Evolutionary conservation across 179 eudicot genomes (phyloP).

Genomic region (Silene coronaria): DNA sequence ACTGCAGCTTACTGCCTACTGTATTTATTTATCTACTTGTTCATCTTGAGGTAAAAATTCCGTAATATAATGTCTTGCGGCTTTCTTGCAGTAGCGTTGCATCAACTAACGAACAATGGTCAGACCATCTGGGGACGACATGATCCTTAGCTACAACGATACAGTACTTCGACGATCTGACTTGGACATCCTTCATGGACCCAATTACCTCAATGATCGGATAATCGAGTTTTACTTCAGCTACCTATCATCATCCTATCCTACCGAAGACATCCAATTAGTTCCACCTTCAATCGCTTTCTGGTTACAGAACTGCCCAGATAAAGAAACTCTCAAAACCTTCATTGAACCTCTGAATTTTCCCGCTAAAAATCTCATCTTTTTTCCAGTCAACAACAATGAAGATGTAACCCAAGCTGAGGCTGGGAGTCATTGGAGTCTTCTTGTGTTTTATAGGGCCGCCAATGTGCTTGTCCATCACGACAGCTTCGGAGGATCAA

Average conservation of each 20-base stretch:
- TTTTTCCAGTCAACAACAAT: constrained; percentile 76
- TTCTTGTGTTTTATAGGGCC: constrained; percentile 53
- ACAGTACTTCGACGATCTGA: constrained; percentile 78
- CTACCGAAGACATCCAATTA: constrained; percentile 54
- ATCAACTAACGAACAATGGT: constrained; percentile 29
- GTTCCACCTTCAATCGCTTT: constrained; percentile 79
- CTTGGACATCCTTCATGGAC: constrained; percentile 67
- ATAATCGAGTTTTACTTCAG: constrained; percentile 81
- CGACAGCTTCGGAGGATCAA: constrained; percentile 52
- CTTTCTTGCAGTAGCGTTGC: not conserved
- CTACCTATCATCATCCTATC: constrained; percentile 44
- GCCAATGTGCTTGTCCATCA: constrained; percentile 67
- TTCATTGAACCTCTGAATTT: constrained; percentile 62
- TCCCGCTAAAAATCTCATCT: constrained; percentile 38
- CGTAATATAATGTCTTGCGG: not conserved
- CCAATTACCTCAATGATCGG: constrained; percentile 69
- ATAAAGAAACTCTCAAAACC: constrained; percentile 40
- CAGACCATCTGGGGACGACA: constrained; percentile 46
- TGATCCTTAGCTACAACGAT: constrained; percentile 71
- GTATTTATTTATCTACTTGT: not conserved
- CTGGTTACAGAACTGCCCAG: constrained; percentile 77
- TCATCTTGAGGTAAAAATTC: not conserved
- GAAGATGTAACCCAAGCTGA: constrained; percentile 47
- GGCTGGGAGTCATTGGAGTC: constrained; percentile 92
- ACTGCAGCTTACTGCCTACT: not conserved